Conservation (phyloP, 768 basidiomycete genomes). For the Leccinum disarticulatum region DNA sequence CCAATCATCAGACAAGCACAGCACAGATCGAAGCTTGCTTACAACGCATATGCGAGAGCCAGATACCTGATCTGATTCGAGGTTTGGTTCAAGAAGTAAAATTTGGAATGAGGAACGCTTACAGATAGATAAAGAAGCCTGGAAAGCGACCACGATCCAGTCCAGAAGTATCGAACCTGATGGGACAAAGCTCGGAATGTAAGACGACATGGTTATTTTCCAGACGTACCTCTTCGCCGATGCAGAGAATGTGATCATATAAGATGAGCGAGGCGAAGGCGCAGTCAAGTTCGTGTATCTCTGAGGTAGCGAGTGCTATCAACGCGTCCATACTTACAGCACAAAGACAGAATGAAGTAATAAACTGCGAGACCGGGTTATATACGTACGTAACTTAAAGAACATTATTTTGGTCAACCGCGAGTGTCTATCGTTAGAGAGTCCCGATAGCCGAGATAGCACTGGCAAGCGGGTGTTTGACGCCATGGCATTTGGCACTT, state of each 20-base stretch:
- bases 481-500: background rate
- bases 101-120: background rate
- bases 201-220: background rate
- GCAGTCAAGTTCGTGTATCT: background rate
- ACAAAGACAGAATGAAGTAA: background rate
- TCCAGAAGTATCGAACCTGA: constrained; percentile 10
- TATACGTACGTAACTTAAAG: background rate
- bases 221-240: constrained; percentile 6
- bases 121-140: constrained; percentile 6
- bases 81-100: background rate
- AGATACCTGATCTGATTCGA: constrained; percentile 8
- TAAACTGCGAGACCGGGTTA: background rate
- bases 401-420: background rate
- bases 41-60: constrained; percentile 4
- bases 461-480: background rate
- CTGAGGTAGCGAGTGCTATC: background rate
- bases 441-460: background rate
- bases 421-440: too few relatives aligned
- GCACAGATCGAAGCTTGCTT: background rate
- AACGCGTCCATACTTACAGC: background rate
- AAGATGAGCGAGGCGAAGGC: constrained; percentile 3
- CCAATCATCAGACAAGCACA: background rate
- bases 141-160: constrained; percentile 7
- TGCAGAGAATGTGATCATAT: constrained; percentile 7
- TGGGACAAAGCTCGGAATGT: background rate